These are phyloP conservation scores for Mycosphaerella sp. DNA, from an alignment of 2,329 filamentous ascomycete genomes.

Conservation along the genomic window DNA sequence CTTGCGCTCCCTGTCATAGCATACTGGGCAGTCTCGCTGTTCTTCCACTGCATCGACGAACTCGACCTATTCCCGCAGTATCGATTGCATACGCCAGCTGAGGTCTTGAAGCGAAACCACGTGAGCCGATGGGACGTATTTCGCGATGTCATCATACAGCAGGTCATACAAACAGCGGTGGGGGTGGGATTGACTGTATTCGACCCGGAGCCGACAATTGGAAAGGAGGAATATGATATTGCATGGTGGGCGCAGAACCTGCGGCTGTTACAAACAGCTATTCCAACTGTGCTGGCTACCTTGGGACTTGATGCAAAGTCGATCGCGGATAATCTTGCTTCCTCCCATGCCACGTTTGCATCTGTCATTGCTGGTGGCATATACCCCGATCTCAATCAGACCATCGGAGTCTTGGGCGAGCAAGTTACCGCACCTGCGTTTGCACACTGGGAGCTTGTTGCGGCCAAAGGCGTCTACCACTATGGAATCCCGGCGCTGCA, in stretches of 20 bases:
- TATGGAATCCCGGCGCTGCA: conserved; percentile 68
- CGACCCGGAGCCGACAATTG: conserved; percentile 66
- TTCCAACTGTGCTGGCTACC: conserved; percentile 64
- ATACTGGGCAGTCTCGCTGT: conserved; percentile 80
- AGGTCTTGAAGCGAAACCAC: conserved; percentile 80
- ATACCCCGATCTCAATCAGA: conserved; percentile 62
- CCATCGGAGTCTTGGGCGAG: conserved; percentile 48
- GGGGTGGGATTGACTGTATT: conserved; percentile 61
- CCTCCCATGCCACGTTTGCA: conserved; percentile 65
- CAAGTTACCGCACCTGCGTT: conserved; percentile 59
- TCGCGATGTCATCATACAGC: conserved; percentile 85
- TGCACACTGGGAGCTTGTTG: conserved; percentile 70
- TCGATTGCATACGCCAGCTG: conserved; percentile 87
- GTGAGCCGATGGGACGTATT: conserved; percentile 79
- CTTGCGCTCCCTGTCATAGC: conserved; percentile 69
- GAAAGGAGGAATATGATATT: conserved; percentile 77
- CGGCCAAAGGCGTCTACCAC: conserved; percentile 76
- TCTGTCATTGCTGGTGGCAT: conserved; percentile 71
- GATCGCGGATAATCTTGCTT: conserved; percentile 67
- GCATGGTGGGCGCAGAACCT: conserved; percentile 84
- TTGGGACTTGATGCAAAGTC: conserved; percentile 70
- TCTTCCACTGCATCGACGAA: conserved; percentile 83
- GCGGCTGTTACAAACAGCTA: conserved; percentile 67
- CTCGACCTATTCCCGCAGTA: conserved; percentile 85
- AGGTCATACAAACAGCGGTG: conserved; percentile 75